Conservation (phyloP, 805 yeast species). For the Zygotorulaspora florentina region DNA sequence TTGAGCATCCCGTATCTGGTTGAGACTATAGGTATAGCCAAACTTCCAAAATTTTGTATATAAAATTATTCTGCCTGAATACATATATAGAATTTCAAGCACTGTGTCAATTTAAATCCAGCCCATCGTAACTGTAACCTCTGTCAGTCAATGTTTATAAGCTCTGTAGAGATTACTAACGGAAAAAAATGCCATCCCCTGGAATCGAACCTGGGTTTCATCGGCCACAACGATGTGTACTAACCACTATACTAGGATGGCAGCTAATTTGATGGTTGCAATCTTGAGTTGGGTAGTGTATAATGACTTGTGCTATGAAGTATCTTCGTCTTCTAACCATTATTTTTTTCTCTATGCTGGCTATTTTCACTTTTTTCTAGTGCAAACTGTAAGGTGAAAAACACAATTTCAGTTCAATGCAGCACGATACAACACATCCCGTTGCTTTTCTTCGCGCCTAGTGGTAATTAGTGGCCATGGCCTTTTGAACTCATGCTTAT, state of each 20-base stretch:
- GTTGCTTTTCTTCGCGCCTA: too few species aligned
- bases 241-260: conserved; percentile 59
- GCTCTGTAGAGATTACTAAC: too few species aligned
- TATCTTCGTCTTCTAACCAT: too few species aligned
- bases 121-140: background rate
- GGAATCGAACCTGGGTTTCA: conserved; percentile 72
- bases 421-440: too few species aligned
- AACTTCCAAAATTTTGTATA: background rate
- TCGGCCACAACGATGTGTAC: conserved; percentile 73
- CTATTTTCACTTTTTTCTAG: too few species aligned
- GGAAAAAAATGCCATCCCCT: conserved; percentile 55
- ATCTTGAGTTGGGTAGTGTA: too few species aligned
- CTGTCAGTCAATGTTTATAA: background rate
- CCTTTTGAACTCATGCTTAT: too few species aligned
- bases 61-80: background rate
- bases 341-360: too few species aligned
- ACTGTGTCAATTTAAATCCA: background rate
- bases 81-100: background rate
- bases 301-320: too few species aligned
- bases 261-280: conserved; percentile 7
- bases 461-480: too few species aligned
- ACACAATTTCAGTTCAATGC: too few species aligned
- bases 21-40: background rate
- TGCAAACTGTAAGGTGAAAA: too few species aligned
- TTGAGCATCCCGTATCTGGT: conserved; percentile 20